phyloP scores from a whole-genome alignment of 176 grass and related monocot species.

The Triticum turgidum region DNA sequence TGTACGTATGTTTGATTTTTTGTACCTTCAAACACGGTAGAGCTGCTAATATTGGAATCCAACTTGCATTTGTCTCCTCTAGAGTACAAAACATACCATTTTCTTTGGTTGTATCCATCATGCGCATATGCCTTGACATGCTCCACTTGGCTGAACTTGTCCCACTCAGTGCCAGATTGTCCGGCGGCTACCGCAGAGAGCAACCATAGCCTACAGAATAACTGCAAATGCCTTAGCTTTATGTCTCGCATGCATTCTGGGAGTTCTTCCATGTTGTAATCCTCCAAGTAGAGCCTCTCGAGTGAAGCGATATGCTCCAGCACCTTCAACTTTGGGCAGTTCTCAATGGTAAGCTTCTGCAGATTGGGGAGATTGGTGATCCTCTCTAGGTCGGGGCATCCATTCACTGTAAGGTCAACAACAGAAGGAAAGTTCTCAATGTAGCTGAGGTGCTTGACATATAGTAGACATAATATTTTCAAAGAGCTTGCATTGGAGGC shows the following conservation, averaged over 20 bases:
- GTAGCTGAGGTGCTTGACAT: too few relatives aligned
- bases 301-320: neutral
- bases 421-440: too few relatives aligned
- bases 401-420: too few relatives aligned
- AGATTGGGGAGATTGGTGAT: neutral
- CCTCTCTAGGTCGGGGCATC: neutral
- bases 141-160: neutral
- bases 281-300: neutral
- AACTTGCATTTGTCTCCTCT: neutral
- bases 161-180: neutral
- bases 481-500: too few relatives aligned
- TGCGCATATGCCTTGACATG: neutral
- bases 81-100: neutral
- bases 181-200: neutral
- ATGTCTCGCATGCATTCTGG: neutral
- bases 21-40: neutral
- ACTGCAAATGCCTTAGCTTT: neutral
- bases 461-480: fast-evolving
- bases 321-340: neutral
- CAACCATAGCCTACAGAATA: neutral
- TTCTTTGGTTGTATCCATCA: neutral
- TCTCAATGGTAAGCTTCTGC: neutral
- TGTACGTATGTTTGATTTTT: too few relatives aligned
- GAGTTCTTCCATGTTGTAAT: neutral
- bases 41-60: neutral